Evolutionary conservation across 139 green algal species (phyloP).

Genomic region (Ettlia oleoabundans): DNA sequence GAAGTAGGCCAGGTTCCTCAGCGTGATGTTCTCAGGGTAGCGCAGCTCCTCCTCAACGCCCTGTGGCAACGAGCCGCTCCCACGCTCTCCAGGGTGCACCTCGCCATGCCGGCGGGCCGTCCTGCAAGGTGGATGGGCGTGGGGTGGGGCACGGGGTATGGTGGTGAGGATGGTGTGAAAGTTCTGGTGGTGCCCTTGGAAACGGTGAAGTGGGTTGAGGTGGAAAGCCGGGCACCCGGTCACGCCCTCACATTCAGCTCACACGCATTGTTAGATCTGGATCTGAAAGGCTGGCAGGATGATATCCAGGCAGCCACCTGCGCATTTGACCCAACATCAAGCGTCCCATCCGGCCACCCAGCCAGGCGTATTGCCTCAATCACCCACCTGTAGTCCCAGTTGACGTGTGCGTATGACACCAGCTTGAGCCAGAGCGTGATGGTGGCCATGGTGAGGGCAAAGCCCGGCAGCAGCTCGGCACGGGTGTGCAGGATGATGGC

Average conservation of each 20-base stretch:
- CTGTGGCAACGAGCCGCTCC: conserved; percentile 26
- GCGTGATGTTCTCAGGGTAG: conserved; percentile 84
- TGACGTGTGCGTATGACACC: conserved; percentile 80
- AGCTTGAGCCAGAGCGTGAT: conserved; percentile 83
- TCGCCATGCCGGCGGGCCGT: conserved; percentile 30
- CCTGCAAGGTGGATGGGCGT: background rate
- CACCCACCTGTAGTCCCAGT: conserved; percentile 64
- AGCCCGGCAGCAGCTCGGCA: conserved; percentile 60
- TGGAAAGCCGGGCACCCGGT: too few relatives aligned
- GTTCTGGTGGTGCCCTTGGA: too few relatives aligned
- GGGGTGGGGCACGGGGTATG: background rate
- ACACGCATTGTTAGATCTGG: too few relatives aligned
- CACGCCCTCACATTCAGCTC: too few relatives aligned
- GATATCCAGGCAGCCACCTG: too few relatives aligned
- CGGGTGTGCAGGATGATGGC: conserved; percentile 48
- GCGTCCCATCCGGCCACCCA: too few relatives aligned
- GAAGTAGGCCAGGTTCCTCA: conserved; percentile 80
- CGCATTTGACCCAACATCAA: too few relatives aligned
- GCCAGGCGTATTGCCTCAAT: too few relatives aligned
- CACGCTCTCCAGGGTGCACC: conserved; percentile 65
- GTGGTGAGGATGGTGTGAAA: too few relatives aligned
- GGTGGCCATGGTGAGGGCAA: conserved; percentile 63
- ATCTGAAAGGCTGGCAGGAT: too few relatives aligned
- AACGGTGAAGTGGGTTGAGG: too few relatives aligned
- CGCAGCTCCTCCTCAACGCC: conserved; percentile 24